Evolutionary conservation across 2,329 filamentous ascomycete genomes (phyloP).

Genomic region (Diaporthe velutina): DNA sequence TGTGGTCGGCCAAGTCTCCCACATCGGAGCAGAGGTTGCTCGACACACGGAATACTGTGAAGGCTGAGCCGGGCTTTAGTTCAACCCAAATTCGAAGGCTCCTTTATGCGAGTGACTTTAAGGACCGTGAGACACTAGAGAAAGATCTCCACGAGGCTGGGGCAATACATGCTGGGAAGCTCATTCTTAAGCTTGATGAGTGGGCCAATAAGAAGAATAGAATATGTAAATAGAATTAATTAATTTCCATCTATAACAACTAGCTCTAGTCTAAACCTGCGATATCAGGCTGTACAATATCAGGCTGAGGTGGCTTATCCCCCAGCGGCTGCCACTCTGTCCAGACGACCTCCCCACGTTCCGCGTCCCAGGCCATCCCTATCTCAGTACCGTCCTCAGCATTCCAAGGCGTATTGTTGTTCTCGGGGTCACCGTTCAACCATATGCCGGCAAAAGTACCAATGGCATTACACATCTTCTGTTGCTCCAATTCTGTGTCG

Average conservation of each 20-base stretch:
- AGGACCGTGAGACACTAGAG: background rate
- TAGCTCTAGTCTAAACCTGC: background rate
- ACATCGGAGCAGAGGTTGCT: background rate
- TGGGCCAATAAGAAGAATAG: background rate
- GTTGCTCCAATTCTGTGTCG: background rate
- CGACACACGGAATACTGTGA: background rate
- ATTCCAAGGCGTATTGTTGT: background rate
- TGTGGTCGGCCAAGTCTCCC: background rate
- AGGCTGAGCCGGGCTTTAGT: background rate
- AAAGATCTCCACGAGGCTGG: background rate
- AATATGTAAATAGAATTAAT: background rate
- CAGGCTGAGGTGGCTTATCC: background rate
- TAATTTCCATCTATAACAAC: background rate
- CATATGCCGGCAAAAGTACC: background rate
- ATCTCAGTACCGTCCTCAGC: background rate
- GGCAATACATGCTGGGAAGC: background rate
- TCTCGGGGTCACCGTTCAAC: background rate
- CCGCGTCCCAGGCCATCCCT: background rate
- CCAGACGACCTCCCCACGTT: slow-evolving; percentile 3
- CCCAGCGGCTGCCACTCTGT: background rate
- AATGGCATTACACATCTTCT: background rate
- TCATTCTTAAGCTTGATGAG: background rate
- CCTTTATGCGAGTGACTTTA: background rate
- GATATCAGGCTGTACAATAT: background rate
- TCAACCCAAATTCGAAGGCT: background rate